phyloP scores from a whole-genome alignment of 106 monocot genomes.

The Chionographis japonica region DNA sequence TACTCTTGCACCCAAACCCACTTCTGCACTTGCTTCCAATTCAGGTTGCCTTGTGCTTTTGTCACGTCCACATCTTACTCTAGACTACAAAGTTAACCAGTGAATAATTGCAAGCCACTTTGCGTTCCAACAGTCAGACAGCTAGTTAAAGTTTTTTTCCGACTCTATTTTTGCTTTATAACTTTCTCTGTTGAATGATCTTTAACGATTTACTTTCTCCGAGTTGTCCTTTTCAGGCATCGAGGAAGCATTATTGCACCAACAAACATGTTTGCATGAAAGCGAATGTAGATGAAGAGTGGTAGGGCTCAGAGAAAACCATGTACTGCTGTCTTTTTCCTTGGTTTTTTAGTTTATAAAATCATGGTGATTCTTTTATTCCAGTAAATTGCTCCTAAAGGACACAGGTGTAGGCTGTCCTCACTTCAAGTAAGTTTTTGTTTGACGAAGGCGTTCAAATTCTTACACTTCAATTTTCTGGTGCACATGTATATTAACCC shows the following conservation, averaged over 20 bases:
- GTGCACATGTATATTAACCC: neutral
- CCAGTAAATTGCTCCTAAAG: conserved; percentile 78
- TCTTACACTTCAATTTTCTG: neutral
- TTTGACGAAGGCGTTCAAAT: neutral
- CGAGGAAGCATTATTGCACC: conserved; percentile 91
- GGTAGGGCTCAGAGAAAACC: conserved; percentile 32
- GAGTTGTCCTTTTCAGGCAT: conserved; percentile 51
- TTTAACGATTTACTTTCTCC: neutral
- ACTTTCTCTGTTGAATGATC: neutral
- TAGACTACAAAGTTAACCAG: too few relatives aligned
- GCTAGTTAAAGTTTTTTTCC: too few relatives aligned
- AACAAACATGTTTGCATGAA: conserved; percentile 62
- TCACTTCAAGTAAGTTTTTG: conserved; percentile 77
- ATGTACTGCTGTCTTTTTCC: neutral
- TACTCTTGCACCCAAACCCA: too few relatives aligned
- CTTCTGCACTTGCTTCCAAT: too few relatives aligned
- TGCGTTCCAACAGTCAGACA: too few relatives aligned
- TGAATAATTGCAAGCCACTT: too few relatives aligned
- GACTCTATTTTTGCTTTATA: neutral
- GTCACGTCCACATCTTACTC: too few relatives aligned
- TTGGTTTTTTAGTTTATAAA: neutral
- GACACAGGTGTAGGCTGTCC: conserved; percentile 49
- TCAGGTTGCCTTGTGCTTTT: too few relatives aligned
- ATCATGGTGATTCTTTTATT: conserved; percentile 2
- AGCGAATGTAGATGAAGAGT: conserved; percentile 80